Evolutionary conservation across 371 early-diverging fungal species (phyloP).

Genomic region (Basidiobolus meristosporus): DNA sequence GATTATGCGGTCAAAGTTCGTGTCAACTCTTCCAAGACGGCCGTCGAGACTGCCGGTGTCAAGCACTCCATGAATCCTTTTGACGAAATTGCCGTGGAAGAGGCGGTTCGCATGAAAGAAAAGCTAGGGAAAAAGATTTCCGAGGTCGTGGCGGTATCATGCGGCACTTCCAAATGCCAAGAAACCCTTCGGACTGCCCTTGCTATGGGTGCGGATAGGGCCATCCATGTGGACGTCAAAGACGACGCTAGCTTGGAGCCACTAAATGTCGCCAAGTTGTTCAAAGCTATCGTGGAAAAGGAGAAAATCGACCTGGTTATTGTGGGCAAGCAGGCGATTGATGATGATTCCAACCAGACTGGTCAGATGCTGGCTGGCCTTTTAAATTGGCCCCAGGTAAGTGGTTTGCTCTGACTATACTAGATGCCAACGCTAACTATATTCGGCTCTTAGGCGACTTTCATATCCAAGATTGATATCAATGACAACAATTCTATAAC

Average conservation of each 20-base stretch:
- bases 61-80: slow-evolving; percentile 99
- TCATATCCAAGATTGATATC: slow-evolving; percentile 89
- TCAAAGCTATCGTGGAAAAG: slow-evolving; percentile 71
- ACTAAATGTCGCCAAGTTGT: slow-evolving; percentile 78
- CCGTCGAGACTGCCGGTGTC: slow-evolving; percentile 80
- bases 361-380: slow-evolving; percentile 97
- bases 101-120: slow-evolving; percentile 87
- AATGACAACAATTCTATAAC: slow-evolving; percentile 34
- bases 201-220: slow-evolving; percentile 97
- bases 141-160: slow-evolving; percentile 75
- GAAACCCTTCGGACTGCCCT: slow-evolving; percentile 91
- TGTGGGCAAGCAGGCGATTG: slow-evolving; percentile 97
- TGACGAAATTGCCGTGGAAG: slow-evolving; percentile 95
- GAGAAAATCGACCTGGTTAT: slow-evolving; percentile 87
- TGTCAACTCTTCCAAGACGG: slow-evolving; percentile 72
- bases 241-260: slow-evolving; percentile 54
- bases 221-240: slow-evolving; percentile 80
- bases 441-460: slow-evolving; percentile 46
- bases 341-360: slow-evolving; percentile 93
- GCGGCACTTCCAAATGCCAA: slow-evolving; percentile 77
- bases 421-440: background rate
- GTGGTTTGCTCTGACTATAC: background rate
- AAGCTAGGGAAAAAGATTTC: slow-evolving; percentile 33
- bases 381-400: slow-evolving; percentile 84
- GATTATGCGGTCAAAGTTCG: slow-evolving; percentile 97